Evolutionary conservation across 2,329 filamentous ascomycete species (phyloP).

Genomic region (Nemania serpens): DNA sequence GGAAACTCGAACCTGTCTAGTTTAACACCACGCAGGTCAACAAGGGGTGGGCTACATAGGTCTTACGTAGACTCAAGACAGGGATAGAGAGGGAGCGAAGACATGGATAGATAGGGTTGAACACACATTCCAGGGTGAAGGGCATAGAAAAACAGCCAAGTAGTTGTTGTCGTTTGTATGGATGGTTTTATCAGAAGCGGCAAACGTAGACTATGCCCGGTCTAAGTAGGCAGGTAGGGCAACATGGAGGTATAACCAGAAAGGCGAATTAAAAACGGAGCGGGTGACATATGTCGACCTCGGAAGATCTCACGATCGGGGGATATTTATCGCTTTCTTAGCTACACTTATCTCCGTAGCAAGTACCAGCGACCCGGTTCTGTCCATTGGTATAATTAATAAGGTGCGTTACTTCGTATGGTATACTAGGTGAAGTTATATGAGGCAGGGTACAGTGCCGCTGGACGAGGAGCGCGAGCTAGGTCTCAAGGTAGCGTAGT

Average conservation of each 20-base stretch:
- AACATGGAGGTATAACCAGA: conserved; percentile 32
- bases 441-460: too few species aligned
- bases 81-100: conserved; percentile 1
- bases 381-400: conserved; percentile 23
- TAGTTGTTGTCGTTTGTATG: conserved; percentile 7
- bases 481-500: conserved; percentile 31
- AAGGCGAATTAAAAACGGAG: conserved; percentile 18
- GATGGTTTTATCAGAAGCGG: not conserved
- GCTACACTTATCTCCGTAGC: too few species aligned
- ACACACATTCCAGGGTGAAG: conserved; percentile 15
- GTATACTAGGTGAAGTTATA: conserved; percentile 33
- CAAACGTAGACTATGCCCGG: conserved; percentile 7
- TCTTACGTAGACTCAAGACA: not conserved
- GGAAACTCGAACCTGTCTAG: conserved; percentile 19
- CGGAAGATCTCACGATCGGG: conserved; percentile 37
- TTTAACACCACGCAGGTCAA: conserved; percentile 3
- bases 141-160: not conserved
- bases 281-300: conserved; percentile 32
- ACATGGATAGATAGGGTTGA: conserved; percentile 13
- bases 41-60: not conserved
- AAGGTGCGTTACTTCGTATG: too few species aligned
- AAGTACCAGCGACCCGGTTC: conserved; percentile 9
- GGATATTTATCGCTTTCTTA: conserved; percentile 15
- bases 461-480: too few species aligned
- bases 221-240: conserved; percentile 20